phyloP scores from a whole-genome alignment of 768 basidiomycete genomes.

The Rhizopogon salebrosus region DNA sequence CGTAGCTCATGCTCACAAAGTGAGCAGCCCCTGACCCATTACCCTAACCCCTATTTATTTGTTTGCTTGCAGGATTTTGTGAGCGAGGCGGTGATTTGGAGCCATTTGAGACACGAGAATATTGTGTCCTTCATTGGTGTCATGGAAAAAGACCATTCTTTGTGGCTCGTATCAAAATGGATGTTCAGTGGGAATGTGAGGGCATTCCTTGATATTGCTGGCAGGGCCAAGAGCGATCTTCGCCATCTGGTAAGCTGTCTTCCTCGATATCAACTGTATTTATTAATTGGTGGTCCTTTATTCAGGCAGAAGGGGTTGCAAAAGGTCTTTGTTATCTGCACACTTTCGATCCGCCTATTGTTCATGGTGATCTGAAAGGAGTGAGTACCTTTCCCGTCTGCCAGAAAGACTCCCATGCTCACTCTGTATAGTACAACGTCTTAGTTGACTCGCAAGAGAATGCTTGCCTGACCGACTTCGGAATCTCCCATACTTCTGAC shows the following conservation, averaged over 20 bases:
- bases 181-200: slow-evolving; percentile 17
- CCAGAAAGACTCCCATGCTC: background rate
- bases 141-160: slow-evolving; percentile 2
- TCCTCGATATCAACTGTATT: background rate
- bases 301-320: slow-evolving; percentile 13
- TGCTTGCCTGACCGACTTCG: slow-evolving; percentile 23
- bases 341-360: slow-evolving; percentile 20
- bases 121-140: slow-evolving; percentile 23
- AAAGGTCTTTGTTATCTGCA: slow-evolving; percentile 21
- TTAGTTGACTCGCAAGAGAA: slow-evolving; percentile 10
- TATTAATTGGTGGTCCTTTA: background rate
- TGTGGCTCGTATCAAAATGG: slow-evolving; percentile 21
- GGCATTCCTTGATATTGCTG: background rate
- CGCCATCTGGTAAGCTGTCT: slow-evolving; percentile 4
- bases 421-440: slow-evolving; percentile 17
- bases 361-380: slow-evolving; percentile 39
- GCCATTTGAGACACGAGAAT: slow-evolving; percentile 19
- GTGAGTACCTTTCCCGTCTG: slow-evolving; percentile 16
- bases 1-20: background rate
- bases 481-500: slow-evolving; percentile 20
- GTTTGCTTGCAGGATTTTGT: slow-evolving; percentile 12
- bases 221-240: background rate
- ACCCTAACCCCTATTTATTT: background rate
- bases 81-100: slow-evolving; percentile 25
- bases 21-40: background rate